These are phyloP conservation scores for Cardamine occulta DNA, from an alignment of 345 rosid species.

Conservation along the genomic window DNA sequence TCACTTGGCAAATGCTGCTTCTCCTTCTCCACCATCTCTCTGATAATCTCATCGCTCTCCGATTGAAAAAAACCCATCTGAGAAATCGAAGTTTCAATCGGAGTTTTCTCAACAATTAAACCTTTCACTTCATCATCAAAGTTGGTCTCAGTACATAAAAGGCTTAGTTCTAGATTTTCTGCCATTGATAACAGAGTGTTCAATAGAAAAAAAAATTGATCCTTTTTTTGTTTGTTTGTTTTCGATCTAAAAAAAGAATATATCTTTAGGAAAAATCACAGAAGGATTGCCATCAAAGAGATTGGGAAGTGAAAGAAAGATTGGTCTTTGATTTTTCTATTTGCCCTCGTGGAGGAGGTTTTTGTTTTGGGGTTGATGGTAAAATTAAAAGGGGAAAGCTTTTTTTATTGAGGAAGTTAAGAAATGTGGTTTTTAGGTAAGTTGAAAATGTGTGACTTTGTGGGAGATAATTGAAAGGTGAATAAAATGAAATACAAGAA, in stretches of 20 bases:
- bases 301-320: conserved; percentile 39
- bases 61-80: conserved; percentile 51
- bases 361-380: conserved; percentile 34
- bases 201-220: not conserved
- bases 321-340: conserved; percentile 41
- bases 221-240: not conserved
- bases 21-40: conserved; percentile 67
- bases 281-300: conserved; percentile 48
- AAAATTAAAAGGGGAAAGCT: conserved; percentile 34
- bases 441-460: conserved; percentile 23
- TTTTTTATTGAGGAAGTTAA: conserved; percentile 39
- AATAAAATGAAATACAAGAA: conserved; percentile 13
- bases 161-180: conserved; percentile 55
- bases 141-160: conserved; percentile 57
- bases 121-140: conserved; percentile 32
- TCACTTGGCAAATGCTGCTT: conserved; percentile 54
- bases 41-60: conserved; percentile 58
- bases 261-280: conserved; percentile 27
- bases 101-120: conserved; percentile 44
- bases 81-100: conserved; percentile 41
- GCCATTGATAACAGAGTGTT: conserved; percentile 50
- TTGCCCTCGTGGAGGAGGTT: conserved; percentile 37
- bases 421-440: conserved; percentile 45
- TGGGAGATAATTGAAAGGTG: conserved; percentile 7
- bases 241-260: conserved; percentile 24